phyloP scores from a whole-genome alignment of 345 rosid species.

The Psidium guajava region DNA sequence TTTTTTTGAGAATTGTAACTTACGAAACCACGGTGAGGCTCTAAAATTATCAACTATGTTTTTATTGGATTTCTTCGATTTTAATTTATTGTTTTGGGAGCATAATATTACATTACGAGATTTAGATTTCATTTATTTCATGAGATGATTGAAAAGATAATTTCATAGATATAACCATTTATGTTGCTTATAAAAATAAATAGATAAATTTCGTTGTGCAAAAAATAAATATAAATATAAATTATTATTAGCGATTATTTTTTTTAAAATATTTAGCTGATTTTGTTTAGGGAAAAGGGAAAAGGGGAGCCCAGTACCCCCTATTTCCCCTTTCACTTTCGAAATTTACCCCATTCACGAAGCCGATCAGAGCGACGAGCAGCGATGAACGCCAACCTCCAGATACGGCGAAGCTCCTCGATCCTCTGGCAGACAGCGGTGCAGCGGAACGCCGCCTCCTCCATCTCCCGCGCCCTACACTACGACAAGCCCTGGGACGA shows the following conservation, averaged over 20 bases:
- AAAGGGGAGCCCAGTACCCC: background rate
- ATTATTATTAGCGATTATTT: too few relatives aligned
- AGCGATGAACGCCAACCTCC: constrained; percentile 26
- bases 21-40: too few relatives aligned
- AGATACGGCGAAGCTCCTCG: constrained; percentile 25
- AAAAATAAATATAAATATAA: too few relatives aligned
- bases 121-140: background rate
- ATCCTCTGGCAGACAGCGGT: background rate
- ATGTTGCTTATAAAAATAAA: too few relatives aligned
- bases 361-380: background rate
- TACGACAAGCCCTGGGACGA: constrained; percentile 42
- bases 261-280: too few relatives aligned
- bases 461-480: constrained; percentile 27
- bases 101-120: background rate
- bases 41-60: background rate
- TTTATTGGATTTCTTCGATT: background rate
- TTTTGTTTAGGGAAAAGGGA: background rate
- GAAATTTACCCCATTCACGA: background rate
- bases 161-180: too few relatives aligned
- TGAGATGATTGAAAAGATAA: too few relatives aligned
- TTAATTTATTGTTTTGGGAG: background rate
- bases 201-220: too few relatives aligned
- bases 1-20: too few relatives aligned
- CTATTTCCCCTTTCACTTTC: background rate
- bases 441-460: background rate